Base-by-base conservation (phyloP, 768 basidiomycete genomes). In the Hydnomerulius pinastri region DNA sequence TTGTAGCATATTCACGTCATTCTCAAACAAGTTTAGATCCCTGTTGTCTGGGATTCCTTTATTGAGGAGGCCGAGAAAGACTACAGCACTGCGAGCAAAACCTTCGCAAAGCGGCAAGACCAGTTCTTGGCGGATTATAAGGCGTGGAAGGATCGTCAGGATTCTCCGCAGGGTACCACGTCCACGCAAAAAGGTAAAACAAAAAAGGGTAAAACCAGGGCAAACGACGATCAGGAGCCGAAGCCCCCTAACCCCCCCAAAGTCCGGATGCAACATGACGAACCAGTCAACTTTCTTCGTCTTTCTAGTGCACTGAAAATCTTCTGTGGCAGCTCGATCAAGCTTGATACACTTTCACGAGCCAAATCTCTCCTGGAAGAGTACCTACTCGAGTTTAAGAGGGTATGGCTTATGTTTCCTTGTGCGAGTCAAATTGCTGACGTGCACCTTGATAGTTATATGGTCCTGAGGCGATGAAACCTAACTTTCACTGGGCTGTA, bases 401-500 rank as follows among this genome's bases (percentile, higher is more conserved):
- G 35, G 42, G 54, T 39, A 37, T 13, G 32, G n/a, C n/a, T 33
- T 15, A n/a, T 33, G 11, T 33, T 33, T 13, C n/a, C n/a, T n/a
- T n/a, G n/a, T n/a, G 12, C n/a, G 27, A 21, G 11, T 56, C 15
- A 3, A 17, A 11, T 6, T 15, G 38, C n/a, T n/a, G n/a, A n/a
- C n/a, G n/a, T n/a, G n/a, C n/a, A n/a, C n/a, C n/a, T n/a, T n/a
- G n/a, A n/a, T n/a, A 68, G 67, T 25, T 68, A 0, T 70, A 70
- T 50, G 64, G 64, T 2, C 33, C 17, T 1, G 43, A 43, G 0
- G 30, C 47, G 3, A 63, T 69, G 59, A 68, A 63, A 38, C 68
- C 65, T 6, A 70, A 68, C 18, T 61, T 64, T 37, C 69, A 70
- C 42, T 69, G 56, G 56, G 45, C 58, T n/a, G 55, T 59, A 2